phyloP scores from a whole-genome alignment of 768 basidiomycete species.

The Tylopilus balloui region DNA sequence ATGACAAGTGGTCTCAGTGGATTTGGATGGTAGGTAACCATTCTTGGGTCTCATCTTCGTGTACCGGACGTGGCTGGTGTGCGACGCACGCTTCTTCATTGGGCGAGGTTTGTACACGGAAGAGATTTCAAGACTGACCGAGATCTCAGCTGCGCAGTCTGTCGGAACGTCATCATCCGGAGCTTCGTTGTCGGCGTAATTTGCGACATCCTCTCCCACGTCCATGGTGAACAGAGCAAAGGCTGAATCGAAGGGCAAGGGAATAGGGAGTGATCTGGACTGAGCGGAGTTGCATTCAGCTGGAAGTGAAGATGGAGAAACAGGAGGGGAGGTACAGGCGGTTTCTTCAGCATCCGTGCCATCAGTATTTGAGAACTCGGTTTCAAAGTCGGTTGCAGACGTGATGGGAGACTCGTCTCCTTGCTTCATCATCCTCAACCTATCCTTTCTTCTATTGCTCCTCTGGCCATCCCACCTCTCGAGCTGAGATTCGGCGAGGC shows the following conservation, averaged over 20 bases:
- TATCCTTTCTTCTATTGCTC: conserved; percentile 34
- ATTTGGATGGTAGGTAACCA: conserved; percentile 11
- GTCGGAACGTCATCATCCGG: conserved; percentile 1
- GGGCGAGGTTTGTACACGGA: conserved; percentile 74
- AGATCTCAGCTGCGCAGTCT: conserved; percentile 21
- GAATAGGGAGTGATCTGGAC: neutral
- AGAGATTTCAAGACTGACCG: conserved; percentile 61
- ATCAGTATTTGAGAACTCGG: conserved; percentile 36
- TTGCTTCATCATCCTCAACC: conserved; percentile 15
- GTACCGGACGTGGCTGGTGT: conserved; percentile 22
- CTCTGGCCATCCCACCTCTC: conserved; percentile 36
- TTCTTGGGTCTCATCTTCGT: conserved; percentile 29
- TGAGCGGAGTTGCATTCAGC: neutral
- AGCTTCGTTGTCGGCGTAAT: conserved; percentile 28
- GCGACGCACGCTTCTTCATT: conserved; percentile 39
- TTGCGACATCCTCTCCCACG: conserved; percentile 33
- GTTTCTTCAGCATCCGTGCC: conserved; percentile 36
- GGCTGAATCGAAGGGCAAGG: conserved; percentile 29
- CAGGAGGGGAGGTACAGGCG: conserved; percentile 1
- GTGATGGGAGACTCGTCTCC: conserved; percentile 35
- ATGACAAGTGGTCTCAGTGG: neutral
- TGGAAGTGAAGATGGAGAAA: conserved; percentile 6
- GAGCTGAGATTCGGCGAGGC: conserved; percentile 30
- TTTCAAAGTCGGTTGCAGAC: conserved; percentile 38
- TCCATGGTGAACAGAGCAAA: conserved; percentile 46